A percentile compares a stretch with the other conserved stretches of the same genome.
These are phyloP conservation scores for Monascus purpureus DNA, from an alignment of 495 filamentous ascomycete genomes.

Conservation along the genomic window DNA sequence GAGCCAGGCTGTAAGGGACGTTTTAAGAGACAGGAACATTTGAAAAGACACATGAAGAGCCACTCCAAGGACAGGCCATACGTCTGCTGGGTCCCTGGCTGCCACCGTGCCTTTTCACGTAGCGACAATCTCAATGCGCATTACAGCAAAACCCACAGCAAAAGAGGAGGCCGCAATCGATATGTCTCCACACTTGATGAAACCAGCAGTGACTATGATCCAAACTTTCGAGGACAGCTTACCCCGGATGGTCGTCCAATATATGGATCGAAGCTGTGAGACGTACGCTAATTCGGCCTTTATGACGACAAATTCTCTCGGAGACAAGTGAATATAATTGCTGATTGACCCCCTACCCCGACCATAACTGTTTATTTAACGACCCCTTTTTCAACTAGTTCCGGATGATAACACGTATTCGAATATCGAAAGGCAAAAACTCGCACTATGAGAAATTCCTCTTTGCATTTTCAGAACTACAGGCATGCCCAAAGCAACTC, in stretches of 20 bases:
- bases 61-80: conserved; percentile 43
- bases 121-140: conserved; percentile 37
- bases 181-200: conserved; percentile 35
- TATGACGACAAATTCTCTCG: no score
- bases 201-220: conserved; percentile 28
- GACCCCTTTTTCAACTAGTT: no score
- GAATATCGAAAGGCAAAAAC: no score
- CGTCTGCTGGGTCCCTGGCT: conserved; percentile 33
- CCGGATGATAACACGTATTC: no score
- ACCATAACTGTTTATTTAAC: no score
- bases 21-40: conserved; percentile 49
- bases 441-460: no score
- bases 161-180: conserved; percentile 32
- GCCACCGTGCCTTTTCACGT: conserved; percentile 29
- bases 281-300: no score
- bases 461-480: no score
- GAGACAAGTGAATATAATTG: no score
- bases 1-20: conserved; percentile 32
- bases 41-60: conserved; percentile 49
- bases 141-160: conserved; percentile 36
- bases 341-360: no score
- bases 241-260: conserved; percentile 30
- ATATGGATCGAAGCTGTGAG: conserved; percentile 19
- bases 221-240: conserved; percentile 33
- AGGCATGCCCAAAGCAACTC: no score